phyloP scores from a whole-genome alignment of 2,329 filamentous ascomycete genomes.

The Blumeria graminis region DNA sequence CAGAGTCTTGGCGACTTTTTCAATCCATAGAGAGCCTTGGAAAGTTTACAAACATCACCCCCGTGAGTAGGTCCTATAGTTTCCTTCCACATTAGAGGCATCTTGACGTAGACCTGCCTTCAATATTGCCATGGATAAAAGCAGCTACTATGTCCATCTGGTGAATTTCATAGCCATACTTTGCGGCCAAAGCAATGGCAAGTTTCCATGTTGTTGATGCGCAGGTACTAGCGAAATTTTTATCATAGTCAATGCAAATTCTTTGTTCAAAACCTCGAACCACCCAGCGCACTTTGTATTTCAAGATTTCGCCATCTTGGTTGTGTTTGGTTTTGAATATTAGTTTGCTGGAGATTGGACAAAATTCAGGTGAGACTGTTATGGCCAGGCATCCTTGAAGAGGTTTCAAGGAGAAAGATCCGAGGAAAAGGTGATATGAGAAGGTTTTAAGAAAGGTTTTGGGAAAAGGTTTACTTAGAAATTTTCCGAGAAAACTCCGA shows the following conservation, averaged over 20 bases:
- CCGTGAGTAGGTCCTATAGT: neutral
- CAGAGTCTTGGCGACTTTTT: slow-evolving; percentile 1
- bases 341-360: neutral
- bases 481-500: no score
- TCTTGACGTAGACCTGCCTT: neutral
- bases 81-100: neutral
- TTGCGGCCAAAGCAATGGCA: neutral
- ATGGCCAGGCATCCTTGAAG: no score
- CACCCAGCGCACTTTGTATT: neutral
- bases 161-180: neutral
- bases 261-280: neutral
- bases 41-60: neutral
- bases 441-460: no score
- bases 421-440: no score
- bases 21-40: slow-evolving; percentile 1
- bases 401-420: no score
- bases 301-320: neutral
- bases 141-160: neutral
- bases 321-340: neutral
- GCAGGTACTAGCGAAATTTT: neutral
- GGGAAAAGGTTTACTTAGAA: no score
- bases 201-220: neutral
- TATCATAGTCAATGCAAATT: neutral
- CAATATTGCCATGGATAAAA: neutral
- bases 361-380: neutral